Evolutionary conservation across 257 asterid genomes (phyloP).

Genomic region (Cruciata laevipes): DNA sequence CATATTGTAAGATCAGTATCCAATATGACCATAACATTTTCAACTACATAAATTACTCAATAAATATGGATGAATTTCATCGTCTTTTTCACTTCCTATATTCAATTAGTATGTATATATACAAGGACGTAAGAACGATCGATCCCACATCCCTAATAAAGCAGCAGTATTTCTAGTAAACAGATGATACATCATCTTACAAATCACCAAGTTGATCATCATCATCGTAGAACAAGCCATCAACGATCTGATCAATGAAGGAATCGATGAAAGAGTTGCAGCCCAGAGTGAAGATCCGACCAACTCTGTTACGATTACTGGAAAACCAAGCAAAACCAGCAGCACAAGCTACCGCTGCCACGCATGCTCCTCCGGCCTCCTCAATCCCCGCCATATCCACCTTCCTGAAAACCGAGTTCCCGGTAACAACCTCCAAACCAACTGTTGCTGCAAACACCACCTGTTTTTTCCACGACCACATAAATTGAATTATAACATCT

Average conservation of each 20-base stretch:
- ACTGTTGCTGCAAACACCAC: conserved; percentile 79
- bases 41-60: too few species aligned
- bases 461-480: conserved; percentile 21
- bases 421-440: conserved; percentile 57
- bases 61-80: too few species aligned
- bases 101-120: too few species aligned
- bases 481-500: too few species aligned
- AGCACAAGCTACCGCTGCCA: conserved; percentile 63
- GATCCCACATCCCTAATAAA: too few species aligned
- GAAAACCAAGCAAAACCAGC: conserved; percentile 76
- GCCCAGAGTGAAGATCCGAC: conserved; percentile 48
- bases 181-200: conserved; percentile 28
- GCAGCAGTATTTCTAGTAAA: too few species aligned
- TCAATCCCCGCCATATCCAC: conserved; percentile 60
- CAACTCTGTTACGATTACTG: conserved; percentile 63
- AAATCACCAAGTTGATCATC: conserved; percentile 32
- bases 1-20: too few species aligned
- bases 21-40: too few species aligned
- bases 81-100: too few species aligned
- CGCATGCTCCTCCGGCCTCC: conserved; percentile 56
- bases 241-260: conserved; percentile 63
- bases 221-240: conserved; percentile 66
- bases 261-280: conserved; percentile 75
- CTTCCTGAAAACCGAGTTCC: conserved; percentile 68
- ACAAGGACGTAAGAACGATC: background rate